Evolutionary conservation across 371 early-diverging fungal genomes (phyloP).

Genomic region (Rhizomucor miehei): DNA sequence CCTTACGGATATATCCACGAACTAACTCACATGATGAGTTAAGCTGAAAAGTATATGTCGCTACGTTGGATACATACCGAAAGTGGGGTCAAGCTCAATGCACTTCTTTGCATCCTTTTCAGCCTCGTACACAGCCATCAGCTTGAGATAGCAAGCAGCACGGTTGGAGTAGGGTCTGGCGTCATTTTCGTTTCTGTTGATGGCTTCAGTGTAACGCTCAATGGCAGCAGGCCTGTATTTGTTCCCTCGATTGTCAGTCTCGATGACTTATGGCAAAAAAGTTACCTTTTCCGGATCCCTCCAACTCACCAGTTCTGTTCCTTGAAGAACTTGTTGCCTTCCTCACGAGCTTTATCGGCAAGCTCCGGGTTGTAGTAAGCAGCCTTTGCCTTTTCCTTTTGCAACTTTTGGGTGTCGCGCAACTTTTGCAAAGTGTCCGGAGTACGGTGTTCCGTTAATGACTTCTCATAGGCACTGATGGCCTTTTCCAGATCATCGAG

Average conservation of each 20-base stretch:
- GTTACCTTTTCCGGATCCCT: background rate
- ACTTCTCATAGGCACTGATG: conserved; percentile 90
- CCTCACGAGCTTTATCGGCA: conserved; percentile 90
- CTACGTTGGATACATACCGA: conserved; percentile 44
- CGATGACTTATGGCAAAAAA: background rate
- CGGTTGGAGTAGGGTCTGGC: conserved; percentile 94
- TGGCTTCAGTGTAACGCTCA: conserved; percentile 94
- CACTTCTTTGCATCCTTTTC: conserved; percentile 93
- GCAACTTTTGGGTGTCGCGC: conserved; percentile 83
- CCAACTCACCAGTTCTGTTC: conserved; percentile 61
- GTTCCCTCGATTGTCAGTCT: background rate
- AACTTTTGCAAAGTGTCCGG: conserved; percentile 90
- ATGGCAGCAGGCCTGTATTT: conserved; percentile 75
- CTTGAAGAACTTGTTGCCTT: conserved; percentile 94
- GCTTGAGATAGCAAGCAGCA: conserved; percentile 94
- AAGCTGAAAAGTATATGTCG: background rate
- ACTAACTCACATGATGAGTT: conserved; percentile 29
- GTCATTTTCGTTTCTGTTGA: conserved; percentile 92
- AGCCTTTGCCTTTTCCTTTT: conserved; percentile 75
- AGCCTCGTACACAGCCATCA: conserved; percentile 93
- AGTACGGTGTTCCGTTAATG: conserved; percentile 93
- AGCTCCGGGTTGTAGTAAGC: conserved; percentile 84
- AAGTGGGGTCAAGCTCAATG: conserved; percentile 83
- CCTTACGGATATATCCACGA: conserved; percentile 97
- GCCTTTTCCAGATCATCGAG: conserved; percentile 78